Evolutionary conservation across 2,329 filamentous ascomycete genomes (phyloP).

Genomic region (Geosmithia putterillii): DNA sequence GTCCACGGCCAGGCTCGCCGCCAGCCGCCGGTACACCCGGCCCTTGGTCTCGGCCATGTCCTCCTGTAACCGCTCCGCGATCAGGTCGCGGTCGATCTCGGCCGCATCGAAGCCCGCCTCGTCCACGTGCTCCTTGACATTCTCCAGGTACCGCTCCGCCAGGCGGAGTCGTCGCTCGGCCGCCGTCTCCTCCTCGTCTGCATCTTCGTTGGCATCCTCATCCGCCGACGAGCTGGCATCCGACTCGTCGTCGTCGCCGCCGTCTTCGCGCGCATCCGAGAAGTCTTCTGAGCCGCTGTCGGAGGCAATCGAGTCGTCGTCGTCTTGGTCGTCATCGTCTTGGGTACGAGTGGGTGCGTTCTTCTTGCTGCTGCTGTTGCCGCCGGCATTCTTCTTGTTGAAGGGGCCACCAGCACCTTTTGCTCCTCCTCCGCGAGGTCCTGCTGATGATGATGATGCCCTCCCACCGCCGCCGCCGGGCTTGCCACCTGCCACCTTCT

Average conservation of each 20-base stretch:
- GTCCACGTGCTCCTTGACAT: constrained; percentile 72
- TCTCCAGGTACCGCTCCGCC: constrained; percentile 86
- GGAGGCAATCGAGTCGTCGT: constrained; percentile 71
- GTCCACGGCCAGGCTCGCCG: constrained; percentile 57
- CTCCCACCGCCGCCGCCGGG: not conserved
- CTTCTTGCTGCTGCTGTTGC: not conserved
- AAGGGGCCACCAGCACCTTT: not conserved
- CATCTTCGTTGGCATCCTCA: not conserved
- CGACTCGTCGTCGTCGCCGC: constrained; percentile 27
- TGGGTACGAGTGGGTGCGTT: not conserved
- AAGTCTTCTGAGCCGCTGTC: constrained; percentile 55
- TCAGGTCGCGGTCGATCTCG: constrained; percentile 83
- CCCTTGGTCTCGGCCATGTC: constrained; percentile 90
- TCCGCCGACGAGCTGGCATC: constrained; percentile 33
- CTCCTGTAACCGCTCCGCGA: constrained; percentile 81
- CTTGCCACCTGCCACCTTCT: constrained; percentile 34
- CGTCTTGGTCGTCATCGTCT: not conserved
- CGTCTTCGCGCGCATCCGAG: constrained; percentile 44
- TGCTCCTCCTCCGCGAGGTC: constrained; percentile 18
- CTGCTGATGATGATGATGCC: not conserved
- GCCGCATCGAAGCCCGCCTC: constrained; percentile 81
- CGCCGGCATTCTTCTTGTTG: not conserved
- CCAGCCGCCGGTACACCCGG: constrained; percentile 72
- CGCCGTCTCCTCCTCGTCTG: constrained; percentile 69
- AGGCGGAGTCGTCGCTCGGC: constrained; percentile 77